phyloP scores from a whole-genome alignment of 768 basidiomycete genomes.

The Strobilomyces confusus region DNA sequence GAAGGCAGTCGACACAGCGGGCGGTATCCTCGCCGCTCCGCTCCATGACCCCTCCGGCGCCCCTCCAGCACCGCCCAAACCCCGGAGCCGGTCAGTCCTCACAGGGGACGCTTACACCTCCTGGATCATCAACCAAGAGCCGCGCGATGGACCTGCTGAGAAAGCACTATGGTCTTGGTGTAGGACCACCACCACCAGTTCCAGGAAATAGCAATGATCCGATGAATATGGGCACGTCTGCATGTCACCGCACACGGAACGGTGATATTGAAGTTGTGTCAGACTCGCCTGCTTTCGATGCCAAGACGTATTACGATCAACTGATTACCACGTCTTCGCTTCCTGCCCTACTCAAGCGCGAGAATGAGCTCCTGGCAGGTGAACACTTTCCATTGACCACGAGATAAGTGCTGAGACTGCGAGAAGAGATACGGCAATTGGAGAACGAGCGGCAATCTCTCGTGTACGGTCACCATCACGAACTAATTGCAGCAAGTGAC shows the following conservation, averaged over 20 bases:
- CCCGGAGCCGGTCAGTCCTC: constrained; percentile 21
- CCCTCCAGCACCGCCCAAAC: constrained; percentile 13
- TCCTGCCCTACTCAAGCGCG: constrained; percentile 66
- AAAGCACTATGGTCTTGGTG: constrained; percentile 82
- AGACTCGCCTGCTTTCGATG: constrained; percentile 84
- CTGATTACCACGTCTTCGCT: constrained; percentile 79
- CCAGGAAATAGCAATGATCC: constrained; percentile 62
- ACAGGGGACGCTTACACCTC: constrained; percentile 23
- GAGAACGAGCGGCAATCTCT: constrained; percentile 87
- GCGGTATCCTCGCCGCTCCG: constrained; percentile 45
- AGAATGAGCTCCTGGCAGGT: constrained; percentile 81
- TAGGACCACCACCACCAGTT: constrained; percentile 64
- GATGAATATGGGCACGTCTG: constrained; percentile 68
- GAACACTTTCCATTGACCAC: neutral
- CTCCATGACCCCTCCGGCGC: constrained; percentile 34
- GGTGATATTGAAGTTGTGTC: constrained; percentile 1
- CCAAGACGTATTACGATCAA: constrained; percentile 81
- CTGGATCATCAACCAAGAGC: constrained; percentile 39
- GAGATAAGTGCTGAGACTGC: constrained; percentile 8
- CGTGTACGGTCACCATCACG: constrained; percentile 94
- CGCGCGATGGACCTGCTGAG: constrained; percentile 74
- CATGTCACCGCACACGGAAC: neutral
- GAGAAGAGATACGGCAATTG: constrained; percentile 76
- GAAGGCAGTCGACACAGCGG: constrained; percentile 29
- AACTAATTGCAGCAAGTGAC: constrained; percentile 89